Base-by-base conservation (phyloP, 768 basidiomycete species). In the Boletus vinaceobasis region DNA sequence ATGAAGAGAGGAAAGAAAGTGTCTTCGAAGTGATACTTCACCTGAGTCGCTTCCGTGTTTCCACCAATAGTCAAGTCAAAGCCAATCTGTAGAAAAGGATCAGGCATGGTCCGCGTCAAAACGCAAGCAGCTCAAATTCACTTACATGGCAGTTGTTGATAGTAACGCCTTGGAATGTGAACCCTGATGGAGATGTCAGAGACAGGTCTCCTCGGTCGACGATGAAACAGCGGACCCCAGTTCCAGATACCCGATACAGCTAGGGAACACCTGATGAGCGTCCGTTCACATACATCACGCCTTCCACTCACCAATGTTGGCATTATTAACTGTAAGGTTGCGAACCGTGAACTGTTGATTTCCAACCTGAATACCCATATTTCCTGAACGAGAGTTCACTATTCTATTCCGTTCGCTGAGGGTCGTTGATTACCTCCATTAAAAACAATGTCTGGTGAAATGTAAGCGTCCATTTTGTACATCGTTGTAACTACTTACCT, bases 281-380 rank as follows among this genome's bases (percentile, higher is more conserved):
- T 33, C 21, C 14, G 14, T 33, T 15, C 26, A 21, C 14, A 7
- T 1, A 7, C 14, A 43, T 37, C 10, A 42, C 5, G 2, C 0
- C 1, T 3, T 13, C 15, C 13, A 46, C 65, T 56, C 55, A 75
- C 76, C 76, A 46, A 66, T 67, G 7, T 73, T 58, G 19, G 77
- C 76, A 57, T 80, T 78, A 60, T 77, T 79, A 35, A 81, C 64
- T 1, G 77, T 81, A 50, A 86, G 68, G 61, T 86, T 87, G 27
- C 85, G 79, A 43, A 86, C 81, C 0, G 85, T 86, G 59, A 86
- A 86, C 77, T 91, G 89, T 70, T 92, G 88, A 55, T 85, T 90
- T 52, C 88, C 89, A 39, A 86, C 83, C 75, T 80, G 80, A 42
- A 90, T 83, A 15, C 86, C 89, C 43, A 74, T 83, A 43, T 57